These are phyloP conservation scores for Penicillium sp. DNA, from an alignment of 2,329 filamentous ascomycete species.

Conservation along the genomic window DNA sequence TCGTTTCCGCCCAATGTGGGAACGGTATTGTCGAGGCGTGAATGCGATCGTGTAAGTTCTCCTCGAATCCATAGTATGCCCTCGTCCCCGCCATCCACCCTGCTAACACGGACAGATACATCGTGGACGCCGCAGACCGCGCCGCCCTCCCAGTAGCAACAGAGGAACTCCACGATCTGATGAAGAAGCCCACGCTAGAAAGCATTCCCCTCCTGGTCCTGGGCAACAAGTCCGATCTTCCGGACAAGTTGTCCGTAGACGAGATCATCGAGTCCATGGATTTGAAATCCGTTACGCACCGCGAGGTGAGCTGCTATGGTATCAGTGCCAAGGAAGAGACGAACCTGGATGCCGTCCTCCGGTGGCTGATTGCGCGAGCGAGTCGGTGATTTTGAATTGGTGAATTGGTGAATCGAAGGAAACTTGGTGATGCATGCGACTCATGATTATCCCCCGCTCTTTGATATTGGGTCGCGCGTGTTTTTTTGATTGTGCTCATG, in stretches of 20 bases:
- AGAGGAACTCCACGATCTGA: conserved; percentile 87
- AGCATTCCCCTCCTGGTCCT: conserved; percentile 92
- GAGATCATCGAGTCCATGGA: conserved; percentile 92
- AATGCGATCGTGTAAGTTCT: conserved; percentile 81
- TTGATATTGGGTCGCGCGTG: conserved; percentile 8
- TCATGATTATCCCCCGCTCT: conserved; percentile 10
- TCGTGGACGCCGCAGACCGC: conserved; percentile 91
- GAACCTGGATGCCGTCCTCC: conserved; percentile 93
- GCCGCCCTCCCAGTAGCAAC: conserved; percentile 78
- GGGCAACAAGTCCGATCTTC: conserved; percentile 95
- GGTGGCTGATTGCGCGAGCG: conserved; percentile 92
- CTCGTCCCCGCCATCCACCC: not conserved
- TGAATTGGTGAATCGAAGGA: not conserved
- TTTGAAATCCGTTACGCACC: conserved; percentile 82
- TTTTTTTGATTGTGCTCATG: conserved; percentile 17
- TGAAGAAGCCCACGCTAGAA: conserved; percentile 79
- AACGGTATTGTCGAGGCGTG: conserved; percentile 94
- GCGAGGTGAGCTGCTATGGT: conserved; percentile 97
- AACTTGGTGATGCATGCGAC: not conserved
- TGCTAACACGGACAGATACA: conserved; percentile 61
- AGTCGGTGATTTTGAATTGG: conserved; percentile 56
- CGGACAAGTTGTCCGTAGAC: conserved; percentile 87
- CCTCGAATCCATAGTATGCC: not conserved
- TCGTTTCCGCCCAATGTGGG: conserved; percentile 98
- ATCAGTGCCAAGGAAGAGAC: conserved; percentile 99